Base-by-base conservation (phyloP, 352 stramenopile species). In the Phytophthora cactorum region DNA sequence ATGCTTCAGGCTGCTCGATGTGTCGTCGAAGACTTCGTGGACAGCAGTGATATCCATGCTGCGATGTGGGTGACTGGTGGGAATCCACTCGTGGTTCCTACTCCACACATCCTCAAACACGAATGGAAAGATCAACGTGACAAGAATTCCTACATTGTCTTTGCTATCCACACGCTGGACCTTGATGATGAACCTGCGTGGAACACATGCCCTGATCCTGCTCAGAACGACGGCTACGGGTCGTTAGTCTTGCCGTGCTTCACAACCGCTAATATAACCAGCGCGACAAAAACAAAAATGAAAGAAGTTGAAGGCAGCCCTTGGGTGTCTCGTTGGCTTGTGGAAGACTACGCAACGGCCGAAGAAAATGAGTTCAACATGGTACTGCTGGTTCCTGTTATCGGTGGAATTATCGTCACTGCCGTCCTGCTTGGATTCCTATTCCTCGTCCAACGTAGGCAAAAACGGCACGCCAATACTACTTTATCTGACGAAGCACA, bases 21-120 rank as follows among this genome's bases (percentile, higher is more conserved):
- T 22, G 65, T 73, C 15, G 39, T 67, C 1, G 36, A 70, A 11
- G 59, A 70, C 14, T 63, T 61, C 12, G 32, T 17, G 1, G 52
- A 67, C 8, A 10, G 38, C 8, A 52, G 10, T 15, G 12, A 56
- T 1, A 43, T 61, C 15, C 45, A 74, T 17, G 54, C 28, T 3
- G 50, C 69, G 5, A 73, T 77, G 64, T 77, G 69, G 69, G 34
- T 52, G 1, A 70, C 59, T 0, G 65, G 69, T 12, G 69, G 64
- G 3, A 47, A 55, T 17, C 67, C 49, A 17, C 1, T 17, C 1
- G 22, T 53, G 4, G 10, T 77, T 10, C 69, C 59, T 5, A 45
- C 10, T 4, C 12, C 47, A 1, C 12, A 28, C 4, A 28, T 68
- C 0, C 5, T 38, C 0, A 61, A 64, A 11, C 69, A 74, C 55